These are phyloP conservation scores for Xylaria arbuscula DNA, from an alignment of 2,329 filamentous ascomycete species.

Conservation along the genomic window DNA sequence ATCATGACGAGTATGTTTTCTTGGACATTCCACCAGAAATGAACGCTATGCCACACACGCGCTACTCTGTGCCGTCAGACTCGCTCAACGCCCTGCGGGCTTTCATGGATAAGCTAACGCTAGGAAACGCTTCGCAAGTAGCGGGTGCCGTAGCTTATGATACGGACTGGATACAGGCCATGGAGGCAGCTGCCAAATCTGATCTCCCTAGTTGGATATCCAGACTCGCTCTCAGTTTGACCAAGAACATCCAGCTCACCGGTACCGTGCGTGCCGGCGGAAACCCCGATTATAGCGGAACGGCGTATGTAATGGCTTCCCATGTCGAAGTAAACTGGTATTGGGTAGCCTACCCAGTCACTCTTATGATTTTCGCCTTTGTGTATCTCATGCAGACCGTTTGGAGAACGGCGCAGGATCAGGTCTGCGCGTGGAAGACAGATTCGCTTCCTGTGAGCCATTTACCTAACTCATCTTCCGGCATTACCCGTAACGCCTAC, in stretches of 20 bases:
- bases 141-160: slow-evolving; percentile 49
- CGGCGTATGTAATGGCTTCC: slow-evolving; percentile 46
- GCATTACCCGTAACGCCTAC: neutral
- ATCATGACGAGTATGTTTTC: slow-evolving; percentile 50
- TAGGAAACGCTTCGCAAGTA: slow-evolving; percentile 49
- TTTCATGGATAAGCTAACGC: slow-evolving; percentile 51
- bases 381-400: slow-evolving; percentile 53
- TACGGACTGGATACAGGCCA: slow-evolving; percentile 54
- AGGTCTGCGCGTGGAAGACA: slow-evolving; percentile 54
- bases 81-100: slow-evolving; percentile 48
- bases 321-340: slow-evolving; percentile 52
- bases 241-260: slow-evolving; percentile 52
- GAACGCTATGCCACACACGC: slow-evolving; percentile 42
- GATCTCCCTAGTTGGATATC: slow-evolving; percentile 51
- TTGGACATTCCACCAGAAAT: slow-evolving; percentile 48
- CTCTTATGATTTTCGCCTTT: slow-evolving; percentile 51
- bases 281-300: slow-evolving; percentile 48
- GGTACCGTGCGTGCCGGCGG: slow-evolving; percentile 40
- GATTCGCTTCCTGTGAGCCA: slow-evolving; percentile 49
- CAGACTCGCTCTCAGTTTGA: slow-evolving; percentile 51
- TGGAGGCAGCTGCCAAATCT: slow-evolving; percentile 49
- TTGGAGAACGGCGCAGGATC: slow-evolving; percentile 51
- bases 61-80: slow-evolving; percentile 50
- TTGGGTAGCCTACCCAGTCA: slow-evolving; percentile 53
- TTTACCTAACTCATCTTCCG: neutral